These are phyloP conservation scores for Diplodia corticola DNA, from an alignment of 2,329 filamentous ascomycete species.

Conservation along the genomic window DNA sequence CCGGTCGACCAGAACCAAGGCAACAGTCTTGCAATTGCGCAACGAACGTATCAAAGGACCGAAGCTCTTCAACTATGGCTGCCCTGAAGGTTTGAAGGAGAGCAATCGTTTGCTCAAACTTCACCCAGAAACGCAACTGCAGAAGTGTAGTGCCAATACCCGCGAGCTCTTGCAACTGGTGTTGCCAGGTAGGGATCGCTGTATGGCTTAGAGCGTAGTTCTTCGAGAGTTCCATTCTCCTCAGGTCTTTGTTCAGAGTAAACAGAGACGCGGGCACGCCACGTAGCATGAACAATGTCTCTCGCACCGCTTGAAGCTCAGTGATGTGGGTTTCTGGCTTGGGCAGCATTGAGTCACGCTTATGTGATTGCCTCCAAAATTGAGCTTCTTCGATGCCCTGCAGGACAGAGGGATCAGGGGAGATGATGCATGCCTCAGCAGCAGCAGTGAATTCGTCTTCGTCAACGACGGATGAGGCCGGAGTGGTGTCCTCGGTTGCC, in stretches of 20 bases:
- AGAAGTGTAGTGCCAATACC: conserved; percentile 51
- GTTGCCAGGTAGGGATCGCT: conserved; percentile 35
- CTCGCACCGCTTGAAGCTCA: conserved; percentile 72
- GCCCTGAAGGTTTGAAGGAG: conserved; percentile 70
- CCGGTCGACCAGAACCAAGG: conserved; percentile 54
- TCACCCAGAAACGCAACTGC: conserved; percentile 51
- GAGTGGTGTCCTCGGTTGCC: conserved; percentile 30
- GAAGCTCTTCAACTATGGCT: conserved; percentile 59
- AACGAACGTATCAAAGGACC: conserved; percentile 59
- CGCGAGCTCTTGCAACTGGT: conserved; percentile 48
- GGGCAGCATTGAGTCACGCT: background rate
- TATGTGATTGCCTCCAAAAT: conserved; percentile 46
- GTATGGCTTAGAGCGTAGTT: conserved; percentile 43
- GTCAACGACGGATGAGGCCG: conserved; percentile 37
- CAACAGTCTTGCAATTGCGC: conserved; percentile 62
- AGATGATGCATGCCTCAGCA: conserved; percentile 37
- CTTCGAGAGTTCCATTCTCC: conserved; percentile 26
- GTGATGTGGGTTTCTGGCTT: conserved; percentile 49
- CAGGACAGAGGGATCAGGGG: conserved; percentile 33
- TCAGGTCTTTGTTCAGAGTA: conserved; percentile 32
- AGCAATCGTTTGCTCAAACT: conserved; percentile 35
- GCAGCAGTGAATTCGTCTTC: conserved; percentile 40
- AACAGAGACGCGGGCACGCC: conserved; percentile 77
- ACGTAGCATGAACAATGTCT: conserved; percentile 81
- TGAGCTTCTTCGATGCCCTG: conserved; percentile 46